Base-by-base conservation (phyloP, 257 asterid genomes). In the Nyctanthes arbortristis region DNA sequence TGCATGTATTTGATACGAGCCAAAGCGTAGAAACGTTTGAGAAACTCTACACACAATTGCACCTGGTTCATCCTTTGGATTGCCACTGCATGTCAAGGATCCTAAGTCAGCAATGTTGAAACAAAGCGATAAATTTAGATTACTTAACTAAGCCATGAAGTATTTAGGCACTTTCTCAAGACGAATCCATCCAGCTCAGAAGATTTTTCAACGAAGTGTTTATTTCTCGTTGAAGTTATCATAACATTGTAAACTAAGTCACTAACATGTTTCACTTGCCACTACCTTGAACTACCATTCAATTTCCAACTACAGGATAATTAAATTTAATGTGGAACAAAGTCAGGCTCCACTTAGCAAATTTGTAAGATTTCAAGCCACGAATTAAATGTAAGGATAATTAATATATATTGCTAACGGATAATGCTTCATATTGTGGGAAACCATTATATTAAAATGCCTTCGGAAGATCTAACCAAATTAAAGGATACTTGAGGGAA, bases 61-160 rank as follows among this genome's bases (percentile, higher is more conserved):
- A 66, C 98, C 98, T n/a, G 96, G 97, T 76, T 93, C 98, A 49
- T 93, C 96, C 86, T 90, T 93, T 32, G 97, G 94, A 70, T 93
- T 88, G 66, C 96, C 97, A 82, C 98, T 93, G 91, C 80, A 77
- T 22, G 77, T 58, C 73, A 73, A 71, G 11, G 54, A 55, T 67
- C 73, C 70, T 25, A 27, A 58, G 58, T 54, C 22, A 31, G 34
- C 69, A 22, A 45, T 43, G 34, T 47, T 61, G 20, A 33, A 33
- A 39, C 56, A 7, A 59, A 39, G 6, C 7, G 24, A 31, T 62
- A 2, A 69, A 3, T 25, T 33, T 36, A 24, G 28, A 13, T 24
- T 11, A 34, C 59, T 43, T 29, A 5, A 60, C 5, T 0, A 63
- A 56, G 24, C 34, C 52, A 55, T 22, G 35, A 34, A 13, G 25